Evolutionary conservation across 257 asterid genomes (phyloP).

Genomic region (Eustoma russellianum): DNA sequence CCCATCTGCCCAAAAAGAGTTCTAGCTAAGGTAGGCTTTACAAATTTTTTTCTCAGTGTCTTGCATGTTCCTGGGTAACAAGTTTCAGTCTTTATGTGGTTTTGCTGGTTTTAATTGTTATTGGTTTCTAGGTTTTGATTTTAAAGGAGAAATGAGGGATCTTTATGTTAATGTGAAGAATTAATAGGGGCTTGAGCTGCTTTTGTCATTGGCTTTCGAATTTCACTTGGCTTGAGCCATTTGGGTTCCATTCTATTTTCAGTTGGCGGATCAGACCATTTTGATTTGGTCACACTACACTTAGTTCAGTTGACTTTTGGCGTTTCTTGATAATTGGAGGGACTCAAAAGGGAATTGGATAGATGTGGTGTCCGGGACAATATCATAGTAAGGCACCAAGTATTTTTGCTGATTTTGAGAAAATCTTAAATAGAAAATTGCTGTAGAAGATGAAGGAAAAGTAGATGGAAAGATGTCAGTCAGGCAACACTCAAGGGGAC

Average conservation of each 20-base stretch:
- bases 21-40: slow-evolving; percentile 3
- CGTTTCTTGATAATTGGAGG: too few relatives aligned
- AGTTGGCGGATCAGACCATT: slow-evolving; percentile 1
- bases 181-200: slow-evolving; percentile 4
- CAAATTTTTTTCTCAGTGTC: neutral
- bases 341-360: too few relatives aligned
- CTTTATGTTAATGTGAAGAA: slow-evolving; percentile 4
- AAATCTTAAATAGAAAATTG: too few relatives aligned
- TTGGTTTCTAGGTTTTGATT: slow-evolving; percentile 9
- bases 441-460: too few relatives aligned
- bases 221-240: neutral
- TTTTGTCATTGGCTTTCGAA: slow-evolving; percentile 4
- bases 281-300: neutral
- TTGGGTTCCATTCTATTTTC: slow-evolving; percentile 7
- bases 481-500: too few relatives aligned
- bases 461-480: too few relatives aligned
- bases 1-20: slow-evolving; percentile 2
- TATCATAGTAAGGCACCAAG: too few relatives aligned
- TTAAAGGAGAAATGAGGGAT: slow-evolving; percentile 5
- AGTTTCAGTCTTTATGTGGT: neutral
- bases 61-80: slow-evolving; percentile 1
- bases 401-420: too few relatives aligned
- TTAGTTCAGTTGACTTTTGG: too few relatives aligned
- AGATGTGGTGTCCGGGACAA: too few relatives aligned
- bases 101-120: neutral